Base-by-base conservation (phyloP, 805 yeast species). In the Saturnispora serradocipensis region DNA sequence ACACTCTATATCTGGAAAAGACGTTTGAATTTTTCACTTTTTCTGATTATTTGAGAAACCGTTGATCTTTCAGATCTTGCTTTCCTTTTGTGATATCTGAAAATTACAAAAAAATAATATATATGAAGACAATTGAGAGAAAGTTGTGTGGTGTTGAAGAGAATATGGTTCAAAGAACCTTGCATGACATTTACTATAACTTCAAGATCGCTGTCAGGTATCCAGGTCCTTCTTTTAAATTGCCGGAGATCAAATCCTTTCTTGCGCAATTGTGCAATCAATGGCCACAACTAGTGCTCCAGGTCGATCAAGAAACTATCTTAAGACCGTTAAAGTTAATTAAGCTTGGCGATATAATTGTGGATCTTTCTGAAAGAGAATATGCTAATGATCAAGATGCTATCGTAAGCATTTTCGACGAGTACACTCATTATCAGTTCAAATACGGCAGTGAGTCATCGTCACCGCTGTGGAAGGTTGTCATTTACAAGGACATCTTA, bases 261-360 rank as follows among this genome's bases (percentile, higher is more conserved):
- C 22, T 54, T 15, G n/a, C 43, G 2, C 13, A 42, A 11, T 18
- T 54, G 18, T 52, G 53, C 18, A 9, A 18, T 4, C 35, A 38
- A n/a, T 52, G 43, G 46, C 49, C 57, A 25, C 55, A 49, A 9
- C 49, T 54, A 20, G 51, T 51, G 11, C 36, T 54, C n/a, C 50
- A 32, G 11, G 50, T 54, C 18, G 39, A 51, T 18, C 11, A 40
- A 5, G 16, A 36, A 8, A 24, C 13, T 24, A 9, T 22, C 20
- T 18, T 39, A 34, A 28, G 20, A 15, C 45, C 42, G 4, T 16
- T 28, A 9, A 38, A 50, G n/a, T 24, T n/a, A 3, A 13, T 45
- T 10, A 45, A 25, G 8, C 32, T 38, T 10, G 28, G 34, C 3
- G 35, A 47, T 5, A 5, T 36, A 9, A 28, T 47, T 10, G n/a